A percentile compares a stretch with the other conserved stretches of the same genome.
These are phyloP conservation scores for Schwanniomyces vanrijiae DNA, from an alignment of 805 yeast genomes.

Conservation along the genomic window DNA sequence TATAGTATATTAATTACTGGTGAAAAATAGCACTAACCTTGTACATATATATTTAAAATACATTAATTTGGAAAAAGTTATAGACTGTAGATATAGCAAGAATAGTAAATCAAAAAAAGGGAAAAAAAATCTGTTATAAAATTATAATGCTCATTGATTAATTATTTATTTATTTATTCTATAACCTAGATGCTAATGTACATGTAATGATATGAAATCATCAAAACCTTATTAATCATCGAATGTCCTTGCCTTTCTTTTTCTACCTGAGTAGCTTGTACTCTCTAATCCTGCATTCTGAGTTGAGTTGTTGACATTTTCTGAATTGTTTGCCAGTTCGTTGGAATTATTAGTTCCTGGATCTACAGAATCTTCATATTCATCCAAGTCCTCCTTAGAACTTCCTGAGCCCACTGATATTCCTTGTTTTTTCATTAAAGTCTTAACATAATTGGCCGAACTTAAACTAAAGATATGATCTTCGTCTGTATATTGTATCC, in stretches of 20 bases:
- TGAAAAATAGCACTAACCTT: background rate
- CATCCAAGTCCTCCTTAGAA: conserved; percentile 34
- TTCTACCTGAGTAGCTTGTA: conserved; percentile 17
- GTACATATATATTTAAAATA: conserved; percentile 2
- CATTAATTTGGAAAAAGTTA: background rate
- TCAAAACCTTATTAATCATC: conserved; percentile 19
- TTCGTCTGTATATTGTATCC: conserved; percentile 61
- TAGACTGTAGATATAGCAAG: background rate
- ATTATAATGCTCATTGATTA: too few relatives aligned
- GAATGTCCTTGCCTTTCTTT: conserved; percentile 24
- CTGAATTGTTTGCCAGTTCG: background rate
- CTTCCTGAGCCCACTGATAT: conserved; percentile 22
- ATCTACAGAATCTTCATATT: conserved; percentile 37
- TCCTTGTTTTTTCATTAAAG: conserved; percentile 51
- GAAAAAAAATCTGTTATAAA: background rate
- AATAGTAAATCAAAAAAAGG: too few relatives aligned
- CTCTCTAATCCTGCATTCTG: conserved; percentile 7
- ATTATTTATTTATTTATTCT: too few relatives aligned
- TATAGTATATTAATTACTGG: background rate
- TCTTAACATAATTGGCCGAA: conserved; percentile 64
- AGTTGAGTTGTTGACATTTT: conserved; percentile 5
- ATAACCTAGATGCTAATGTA: background rate
- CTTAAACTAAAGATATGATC: conserved; percentile 82
- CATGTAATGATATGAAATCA: background rate
- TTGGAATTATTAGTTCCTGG: conserved; percentile 12